Evolutionary conservation across 257 asterid genomes (phyloP), one percentile per base, ranked within the genome.

Genomic region (Solanum ossicruentum): DNA sequence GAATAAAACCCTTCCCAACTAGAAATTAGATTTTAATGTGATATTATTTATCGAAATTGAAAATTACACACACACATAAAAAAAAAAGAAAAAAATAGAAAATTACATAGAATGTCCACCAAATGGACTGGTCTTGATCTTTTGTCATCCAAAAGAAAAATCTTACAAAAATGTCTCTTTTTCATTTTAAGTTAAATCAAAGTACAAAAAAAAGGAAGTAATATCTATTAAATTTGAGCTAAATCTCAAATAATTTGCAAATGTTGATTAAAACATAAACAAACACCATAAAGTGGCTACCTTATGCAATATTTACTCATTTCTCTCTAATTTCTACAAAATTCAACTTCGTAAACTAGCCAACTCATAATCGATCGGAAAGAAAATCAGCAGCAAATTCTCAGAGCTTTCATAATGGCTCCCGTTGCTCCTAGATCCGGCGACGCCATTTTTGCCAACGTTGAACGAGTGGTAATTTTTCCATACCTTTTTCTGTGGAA

Each of bases 401-500:
- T 79, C 3, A 39, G 18, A 32, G 5, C 3, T 15, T 32, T 63
- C 17, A 49, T 65, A 51, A 90, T 91, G 92, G 88, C 93, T 86
- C 93, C 90, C 5, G 88, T 83, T 1, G 89, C 88, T 85, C 92
- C 91, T 10, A 87, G 89, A 85, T 88, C 92, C 51, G 92, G 93
- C 3, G 93, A 91, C 28, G 91, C 92, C 61, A 91, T 91, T 84
- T 91, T 91, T 84, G 89, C 92, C 61, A 88, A 85, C 84, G 89
- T 91, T 58, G 93, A 91, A 58, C 90, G 93, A 28, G 91, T 91
- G 87, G 93, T 91, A 84, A 72, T 12, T 8, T 26, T 10, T 16
- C 49, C 17, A 13, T 13, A 45, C 5, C 17, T 4, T 41, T 81
- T 81, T 28, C 17, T 70, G 12, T 80, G 7, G 6, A 23, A 49